Evolutionary conservation across 306 rosid species (phyloP).

Genomic region (Quillaja saponaria): DNA sequence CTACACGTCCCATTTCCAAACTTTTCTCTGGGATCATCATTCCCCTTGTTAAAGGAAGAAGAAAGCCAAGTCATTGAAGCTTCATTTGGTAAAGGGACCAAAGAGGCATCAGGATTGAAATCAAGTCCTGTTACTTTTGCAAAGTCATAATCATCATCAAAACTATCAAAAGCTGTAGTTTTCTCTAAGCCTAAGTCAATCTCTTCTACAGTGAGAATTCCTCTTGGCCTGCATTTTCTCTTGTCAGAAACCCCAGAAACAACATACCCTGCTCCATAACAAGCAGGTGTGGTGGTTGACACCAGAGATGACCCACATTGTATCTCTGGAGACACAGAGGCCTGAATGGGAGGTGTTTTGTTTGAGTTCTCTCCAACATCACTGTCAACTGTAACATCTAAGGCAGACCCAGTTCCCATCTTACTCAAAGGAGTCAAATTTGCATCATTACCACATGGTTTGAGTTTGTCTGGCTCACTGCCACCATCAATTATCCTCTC

Average conservation of each 20-base stretch:
- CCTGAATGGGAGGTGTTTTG: conserved; percentile 71
- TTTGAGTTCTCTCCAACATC: conserved; percentile 40
- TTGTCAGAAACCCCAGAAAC: conserved; percentile 78
- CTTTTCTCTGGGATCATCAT: conserved; percentile 38
- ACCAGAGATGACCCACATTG: conserved; percentile 58
- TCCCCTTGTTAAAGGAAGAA: conserved; percentile 57
- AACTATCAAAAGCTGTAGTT: conserved; percentile 35
- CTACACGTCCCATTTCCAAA: conserved; percentile 29
- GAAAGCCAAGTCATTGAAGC: conserved; percentile 81
- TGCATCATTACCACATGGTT: conserved; percentile 30
- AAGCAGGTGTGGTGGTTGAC: conserved; percentile 53
- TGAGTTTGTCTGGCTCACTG: conserved; percentile 30
- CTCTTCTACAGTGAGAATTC: conserved; percentile 65
- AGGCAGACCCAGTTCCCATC: conserved; percentile 31
- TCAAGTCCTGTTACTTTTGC: conserved; percentile 18
- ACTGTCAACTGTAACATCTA: conserved; percentile 27
- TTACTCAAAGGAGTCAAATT: conserved; percentile 52
- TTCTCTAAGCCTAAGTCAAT: conserved; percentile 41
- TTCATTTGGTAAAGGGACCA: conserved; percentile 66
- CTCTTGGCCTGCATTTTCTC: conserved; percentile 87
- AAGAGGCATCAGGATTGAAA: conserved; percentile 35
- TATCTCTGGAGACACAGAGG: conserved; percentile 80
- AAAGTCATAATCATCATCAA: conserved; percentile 38
- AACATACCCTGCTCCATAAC: conserved; percentile 80
- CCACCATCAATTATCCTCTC: conserved; percentile 34